A percentile compares a stretch with the other conserved stretches of the same genome.
These are phyloP conservation scores for Colletotrichum liaoningense DNA, from an alignment of 2,329 filamentous ascomycete species.

Conservation along the genomic window DNA sequence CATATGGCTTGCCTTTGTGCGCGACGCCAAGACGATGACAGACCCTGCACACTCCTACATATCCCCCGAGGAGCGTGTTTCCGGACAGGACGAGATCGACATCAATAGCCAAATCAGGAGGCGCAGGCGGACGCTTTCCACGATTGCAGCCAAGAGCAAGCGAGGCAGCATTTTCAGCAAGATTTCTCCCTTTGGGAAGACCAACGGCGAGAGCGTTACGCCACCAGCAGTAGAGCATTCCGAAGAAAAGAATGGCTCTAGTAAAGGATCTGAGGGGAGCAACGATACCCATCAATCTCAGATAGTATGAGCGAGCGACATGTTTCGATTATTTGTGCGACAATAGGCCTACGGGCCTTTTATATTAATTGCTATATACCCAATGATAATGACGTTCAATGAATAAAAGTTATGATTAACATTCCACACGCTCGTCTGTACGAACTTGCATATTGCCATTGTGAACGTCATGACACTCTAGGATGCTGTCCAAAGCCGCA, in stretches of 20 bases:
- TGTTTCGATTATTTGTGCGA: constrained; percentile 4
- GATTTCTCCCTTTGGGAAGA: constrained; percentile 25
- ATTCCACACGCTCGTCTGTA: not conserved
- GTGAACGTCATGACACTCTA: not conserved
- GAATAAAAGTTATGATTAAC: constrained; percentile 15
- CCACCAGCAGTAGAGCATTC: constrained; percentile 29
- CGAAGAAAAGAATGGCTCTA: constrained; percentile 28
- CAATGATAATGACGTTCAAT: constrained; percentile 33
- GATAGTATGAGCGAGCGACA: constrained; percentile 25
- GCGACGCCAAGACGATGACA: constrained; percentile 59
- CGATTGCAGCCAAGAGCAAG: constrained; percentile 25
- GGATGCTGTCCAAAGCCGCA: constrained; percentile 22
- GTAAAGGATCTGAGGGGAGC: constrained; percentile 30
- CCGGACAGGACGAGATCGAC: constrained; percentile 26
- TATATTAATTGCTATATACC: constrained; percentile 36
- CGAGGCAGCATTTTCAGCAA: constrained; percentile 28
- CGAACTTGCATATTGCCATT: not conserved
- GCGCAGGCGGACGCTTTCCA: constrained; percentile 17
- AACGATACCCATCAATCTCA: constrained; percentile 19
- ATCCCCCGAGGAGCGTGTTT: constrained; percentile 27
- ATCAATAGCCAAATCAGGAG: constrained; percentile 24
- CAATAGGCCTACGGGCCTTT: constrained; percentile 12
- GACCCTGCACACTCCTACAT: constrained; percentile 43
- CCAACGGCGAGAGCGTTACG: constrained; percentile 30
- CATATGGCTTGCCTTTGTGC: constrained; percentile 58